phyloP scores from a whole-genome alignment of 2,329 filamentous ascomycete species.

The Neofusicoccum kwambonambiense region DNA sequence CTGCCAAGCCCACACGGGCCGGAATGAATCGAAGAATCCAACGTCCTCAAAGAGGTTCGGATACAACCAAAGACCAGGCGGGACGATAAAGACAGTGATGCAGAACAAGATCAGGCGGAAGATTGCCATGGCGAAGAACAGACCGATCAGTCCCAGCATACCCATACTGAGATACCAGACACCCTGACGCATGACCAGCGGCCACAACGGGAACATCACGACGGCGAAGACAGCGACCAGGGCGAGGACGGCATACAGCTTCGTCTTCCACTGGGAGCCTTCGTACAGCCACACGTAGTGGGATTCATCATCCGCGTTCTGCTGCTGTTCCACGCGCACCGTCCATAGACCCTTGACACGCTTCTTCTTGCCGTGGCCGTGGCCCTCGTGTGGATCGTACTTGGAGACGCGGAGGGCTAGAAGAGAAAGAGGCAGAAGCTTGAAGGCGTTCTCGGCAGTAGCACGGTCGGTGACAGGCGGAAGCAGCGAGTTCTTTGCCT shows the following conservation, averaged over 20 bases:
- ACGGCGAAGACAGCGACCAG: conserved; percentile 80
- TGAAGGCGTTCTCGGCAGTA: conserved; percentile 89
- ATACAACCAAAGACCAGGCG: conserved; percentile 96
- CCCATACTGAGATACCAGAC: conserved; percentile 98
- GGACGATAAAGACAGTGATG: conserved; percentile 78
- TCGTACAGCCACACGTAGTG: conserved; percentile 98
- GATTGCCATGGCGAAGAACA: conserved; percentile 98
- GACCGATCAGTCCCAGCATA: conserved; percentile 80
- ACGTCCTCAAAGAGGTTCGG: conserved; percentile 98
- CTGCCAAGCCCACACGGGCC: conserved; percentile 96
- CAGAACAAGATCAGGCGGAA: conserved; percentile 94
- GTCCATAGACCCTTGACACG: conserved; percentile 95
- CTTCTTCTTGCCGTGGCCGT: conserved; percentile 67
- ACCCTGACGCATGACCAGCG: conserved; percentile 81
- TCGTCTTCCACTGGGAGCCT: conserved; percentile 88
- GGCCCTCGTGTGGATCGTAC: conserved; percentile 69
- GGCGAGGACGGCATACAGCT: conserved; percentile 83
- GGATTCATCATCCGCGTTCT: conserved; percentile 81
- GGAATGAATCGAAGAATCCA: conserved; percentile 96
- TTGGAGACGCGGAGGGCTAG: conserved; percentile 88
- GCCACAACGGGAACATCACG: conserved; percentile 96
- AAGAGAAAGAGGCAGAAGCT: conserved; percentile 90
- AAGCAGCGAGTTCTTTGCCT: conserved; percentile 83
- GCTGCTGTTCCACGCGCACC: conserved; percentile 92
- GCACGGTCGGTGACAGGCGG: conserved; percentile 85